Evolutionary conservation across 2,329 filamentous ascomycete genomes (phyloP), one percentile per base, ranked within the genome.

Genomic region (Penicillium sp.): DNA sequence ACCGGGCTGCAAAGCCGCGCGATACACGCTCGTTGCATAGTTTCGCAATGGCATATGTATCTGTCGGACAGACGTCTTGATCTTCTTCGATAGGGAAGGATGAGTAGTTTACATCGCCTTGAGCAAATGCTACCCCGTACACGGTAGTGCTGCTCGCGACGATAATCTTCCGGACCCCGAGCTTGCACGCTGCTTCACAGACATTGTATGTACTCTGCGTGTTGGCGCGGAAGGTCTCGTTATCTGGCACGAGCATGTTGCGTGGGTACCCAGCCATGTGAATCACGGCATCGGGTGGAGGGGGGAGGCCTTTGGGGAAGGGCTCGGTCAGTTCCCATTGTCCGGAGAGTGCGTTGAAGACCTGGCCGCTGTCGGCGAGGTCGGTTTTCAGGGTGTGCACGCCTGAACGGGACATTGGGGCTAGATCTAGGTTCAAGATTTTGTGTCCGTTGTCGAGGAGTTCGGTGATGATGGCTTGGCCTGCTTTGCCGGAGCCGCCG

Each of bases 111-210:
- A 75, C 69, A 53, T 84, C 77, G 5, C 84, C 85, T 60, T 86
- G 82, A 0, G 81, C 79, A 63, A 85, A 87, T 58, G 82, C 84
- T 0, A 86, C 82, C n/a, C 84, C 84, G 64, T 87, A 88, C 0
- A 80, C 82, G 0, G 82, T 85, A 62, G 85, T 82, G 37, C 77
- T 81, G 56, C 77, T 81, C 1, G 85, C 84, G 53, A 86, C 79
- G 62, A 87, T 76, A 61, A 87, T 80, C 64, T 87, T 87, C 56
- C 77, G 79, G 7, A 87, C 81, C 4, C 84, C 83, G 0, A 87
- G 73, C 59, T 86, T 86, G 66, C 79, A 84, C 0, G 82, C 83
- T 0, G 83, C 83, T 68, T 87, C 85, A 57, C 87, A 78, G 37
- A 87, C 78, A 61, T 87, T 87, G 71, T 86, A 86, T 0, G 82